Percentiles rank a stretch among this genome's conserved stretches.
These are phyloP conservation scores for Fusarium tupiense DNA, from an alignment of 2,329 filamentous ascomycete genomes.

Conservation along the genomic window DNA sequence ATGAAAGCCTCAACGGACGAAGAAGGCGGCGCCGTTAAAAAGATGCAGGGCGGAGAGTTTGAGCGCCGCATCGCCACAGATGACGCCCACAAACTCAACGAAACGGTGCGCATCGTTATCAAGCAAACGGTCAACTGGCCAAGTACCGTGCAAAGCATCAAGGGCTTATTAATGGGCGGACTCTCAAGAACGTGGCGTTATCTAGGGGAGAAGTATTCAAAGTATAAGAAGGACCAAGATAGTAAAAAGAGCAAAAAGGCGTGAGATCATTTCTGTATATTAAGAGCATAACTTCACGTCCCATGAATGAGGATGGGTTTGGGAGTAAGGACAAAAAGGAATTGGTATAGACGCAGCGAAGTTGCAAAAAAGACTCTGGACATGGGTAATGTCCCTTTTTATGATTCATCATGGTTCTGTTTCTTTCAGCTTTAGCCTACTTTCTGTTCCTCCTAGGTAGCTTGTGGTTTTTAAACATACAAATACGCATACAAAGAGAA, in stretches of 20 bases:
- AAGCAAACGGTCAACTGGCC: constrained; percentile 93
- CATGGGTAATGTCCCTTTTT: constrained; percentile 11
- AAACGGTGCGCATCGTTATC: constrained; percentile 79
- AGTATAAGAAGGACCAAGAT: constrained; percentile 62
- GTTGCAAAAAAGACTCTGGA: background rate
- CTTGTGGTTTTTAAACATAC: background rate
- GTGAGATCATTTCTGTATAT: background rate
- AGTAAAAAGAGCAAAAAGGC: constrained; percentile 39
- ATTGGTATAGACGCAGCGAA: constrained; percentile 27
- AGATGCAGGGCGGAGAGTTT: constrained; percentile 83
- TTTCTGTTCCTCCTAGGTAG: constrained; percentile 8
- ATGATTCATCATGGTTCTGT: constrained; percentile 18
- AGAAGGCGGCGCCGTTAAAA: constrained; percentile 72
- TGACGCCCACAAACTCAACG: constrained; percentile 71
- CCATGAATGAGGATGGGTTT: constrained; percentile 7
- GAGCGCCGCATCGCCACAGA: constrained; percentile 84
- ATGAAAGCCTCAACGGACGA: constrained; percentile 80
- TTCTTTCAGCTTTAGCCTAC: constrained; percentile 2
- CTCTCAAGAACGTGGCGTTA: constrained; percentile 77
- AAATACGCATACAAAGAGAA: constrained; percentile 29
- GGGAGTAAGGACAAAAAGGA: constrained; percentile 19
- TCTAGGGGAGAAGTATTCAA: constrained; percentile 80
- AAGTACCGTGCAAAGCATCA: constrained; percentile 86
- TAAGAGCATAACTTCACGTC: background rate
- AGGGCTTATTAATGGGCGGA: constrained; percentile 84